Conservation (phyloP, 2,329 filamentous ascomycete genomes). For the Trichoderma aggressivum region DNA sequence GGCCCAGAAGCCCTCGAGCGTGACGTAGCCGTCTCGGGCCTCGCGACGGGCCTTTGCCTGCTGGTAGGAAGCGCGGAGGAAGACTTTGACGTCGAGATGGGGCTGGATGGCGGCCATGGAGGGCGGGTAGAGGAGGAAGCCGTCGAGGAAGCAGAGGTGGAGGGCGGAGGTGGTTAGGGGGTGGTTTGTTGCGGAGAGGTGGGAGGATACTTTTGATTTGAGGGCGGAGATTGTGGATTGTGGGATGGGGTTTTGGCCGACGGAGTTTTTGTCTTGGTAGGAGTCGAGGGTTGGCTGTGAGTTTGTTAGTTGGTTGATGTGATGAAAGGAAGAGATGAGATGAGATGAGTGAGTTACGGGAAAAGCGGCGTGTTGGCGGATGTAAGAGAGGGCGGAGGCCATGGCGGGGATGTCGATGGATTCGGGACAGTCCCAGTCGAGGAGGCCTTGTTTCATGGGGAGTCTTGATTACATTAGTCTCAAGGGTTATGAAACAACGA, state of each 20-base stretch:
- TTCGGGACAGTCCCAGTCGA: conserved; percentile 90
- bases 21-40: conserved; percentile 72
- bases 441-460: conserved; percentile 56
- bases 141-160: conserved; percentile 74
- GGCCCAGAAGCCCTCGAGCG: conserved; percentile 86
- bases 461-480: too few species aligned
- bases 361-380: conserved; percentile 64
- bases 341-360: conserved; percentile 44
- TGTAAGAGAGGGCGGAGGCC: conserved; percentile 62
- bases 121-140: conserved; percentile 76
- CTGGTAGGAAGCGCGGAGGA: conserved; percentile 66
- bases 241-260: conserved; percentile 53
- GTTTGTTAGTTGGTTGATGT: background rate
- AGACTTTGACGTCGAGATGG: conserved; percentile 71
- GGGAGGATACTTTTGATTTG: conserved; percentile 45
- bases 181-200: conserved; percentile 41
- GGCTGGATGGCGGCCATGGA: conserved; percentile 53
- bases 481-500: too few species aligned
- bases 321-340: background rate
- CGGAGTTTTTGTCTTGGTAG: conserved; percentile 59
- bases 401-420: conserved; percentile 71
- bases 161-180: conserved; percentile 33
- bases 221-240: conserved; percentile 44
- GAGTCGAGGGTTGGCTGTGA: conserved; percentile 30
- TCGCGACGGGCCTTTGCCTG: conserved; percentile 64